phyloP scores from a whole-genome alignment of 202 grass and related monocot genomes.

The Hordeum pubiflorum region DNA sequence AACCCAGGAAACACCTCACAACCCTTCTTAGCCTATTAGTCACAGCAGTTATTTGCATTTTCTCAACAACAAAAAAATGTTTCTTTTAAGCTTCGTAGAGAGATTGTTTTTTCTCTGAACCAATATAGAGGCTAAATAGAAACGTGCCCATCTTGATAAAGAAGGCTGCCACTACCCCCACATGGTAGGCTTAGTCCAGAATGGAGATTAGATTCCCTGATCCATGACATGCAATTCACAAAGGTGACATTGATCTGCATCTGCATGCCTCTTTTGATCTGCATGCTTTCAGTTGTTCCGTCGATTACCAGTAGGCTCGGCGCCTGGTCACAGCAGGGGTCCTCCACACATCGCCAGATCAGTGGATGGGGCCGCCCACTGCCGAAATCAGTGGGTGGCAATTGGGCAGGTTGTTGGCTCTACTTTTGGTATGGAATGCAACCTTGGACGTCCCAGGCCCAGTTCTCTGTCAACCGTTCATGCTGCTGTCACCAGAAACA shows the following conservation, averaged over 20 bases:
- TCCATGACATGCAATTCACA: conserved; percentile 25
- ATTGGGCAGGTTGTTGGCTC: conserved; percentile 16
- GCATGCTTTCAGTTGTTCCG: conserved; percentile 28
- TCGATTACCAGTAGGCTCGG: conserved; percentile 12
- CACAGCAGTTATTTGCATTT: background rate
- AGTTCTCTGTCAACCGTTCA: background rate
- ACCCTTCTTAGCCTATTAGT: background rate
- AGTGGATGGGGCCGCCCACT: conserved; percentile 27
- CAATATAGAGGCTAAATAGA: background rate
- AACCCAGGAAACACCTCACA: conserved; percentile 1
- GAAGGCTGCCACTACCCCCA: conserved; percentile 1
- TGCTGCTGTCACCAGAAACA: conserved; percentile 3
- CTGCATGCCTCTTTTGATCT: background rate
- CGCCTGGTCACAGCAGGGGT: conserved; percentile 11
- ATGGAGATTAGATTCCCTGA: conserved; percentile 35
- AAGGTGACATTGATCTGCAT: conserved; percentile 40
- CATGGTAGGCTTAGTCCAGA: conserved; percentile 22
- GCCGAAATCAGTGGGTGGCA: conserved; percentile 23
- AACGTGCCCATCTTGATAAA: conserved; percentile 16
- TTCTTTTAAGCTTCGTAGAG: background rate
- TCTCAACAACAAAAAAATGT: background rate
- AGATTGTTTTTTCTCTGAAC: background rate
- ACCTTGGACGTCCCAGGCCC: background rate
- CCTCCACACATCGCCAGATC: conserved; percentile 16
- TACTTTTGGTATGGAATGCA: conserved; percentile 22